Base-by-base conservation (phyloP, 352 stramenopile genomes). In the Globisporangium alternatum region DNA sequence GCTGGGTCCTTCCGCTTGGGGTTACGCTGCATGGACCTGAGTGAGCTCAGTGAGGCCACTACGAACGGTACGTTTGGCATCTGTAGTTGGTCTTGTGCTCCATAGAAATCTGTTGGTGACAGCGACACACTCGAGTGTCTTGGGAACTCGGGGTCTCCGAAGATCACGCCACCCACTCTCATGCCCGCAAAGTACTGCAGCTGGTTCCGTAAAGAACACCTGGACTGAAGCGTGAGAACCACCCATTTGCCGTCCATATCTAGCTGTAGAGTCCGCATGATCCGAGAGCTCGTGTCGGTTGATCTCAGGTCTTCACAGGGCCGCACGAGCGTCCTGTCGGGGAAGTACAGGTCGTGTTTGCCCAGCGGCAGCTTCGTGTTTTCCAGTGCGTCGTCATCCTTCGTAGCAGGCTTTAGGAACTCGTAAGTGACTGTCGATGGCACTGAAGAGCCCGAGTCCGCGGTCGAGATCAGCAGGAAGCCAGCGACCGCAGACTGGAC, bases 381-480 rank as follows among this genome's bases (percentile, higher is more conserved):
- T 35, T 56, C 39, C 25, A 22, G 45, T 62, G 39, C 22, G 5
- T 47, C 30, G 2, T 15, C 25, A 8, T 39, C 37, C 13, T 9
- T 49, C 7, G 33, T 41, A n/a, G 30, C 21, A 7, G 51, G 51
- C 28, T 61, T 69, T 22, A 65, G 45, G 31, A 72, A 69, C 56
- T 89, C 82, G 45, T 81, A 88, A 0, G 77, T 63, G 21, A 69
- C 67, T 0, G 71, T 64, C 44, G 68, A 51, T 30, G 78, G 41
- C 15, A 74, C 69, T 0, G 44, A 68, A 12, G 80, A 66, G 0
- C 70, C 78, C 13, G 69, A 81, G 17, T 75, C 69, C 31, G 82
- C 76, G n/a, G 81, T 69, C 0, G 76, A 82, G 39, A 90, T 66
- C 1, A 76, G 79, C 6, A 89, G 48, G 59, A 86, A 89, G 22